Evolutionary conservation across 345 rosid species (phyloP).

Genomic region (Eucalyptus regnans): DNA sequence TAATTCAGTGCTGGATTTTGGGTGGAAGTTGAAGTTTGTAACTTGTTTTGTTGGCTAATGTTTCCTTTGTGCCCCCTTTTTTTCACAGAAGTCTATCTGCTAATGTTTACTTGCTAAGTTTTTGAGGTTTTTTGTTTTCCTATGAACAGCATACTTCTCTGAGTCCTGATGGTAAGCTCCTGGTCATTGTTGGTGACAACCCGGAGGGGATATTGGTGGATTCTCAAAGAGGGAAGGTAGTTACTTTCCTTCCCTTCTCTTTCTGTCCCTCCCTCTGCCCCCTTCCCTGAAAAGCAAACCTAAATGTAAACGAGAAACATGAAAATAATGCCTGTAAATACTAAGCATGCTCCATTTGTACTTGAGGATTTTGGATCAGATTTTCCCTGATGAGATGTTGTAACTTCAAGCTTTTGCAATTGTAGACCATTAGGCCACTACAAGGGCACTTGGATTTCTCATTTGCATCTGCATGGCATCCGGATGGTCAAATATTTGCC

Average conservation of each 20-base stretch:
- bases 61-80: not conserved
- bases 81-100: not conserved
- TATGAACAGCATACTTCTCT: conserved; percentile 30
- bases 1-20: not conserved
- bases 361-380: not conserved
- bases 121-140: not conserved
- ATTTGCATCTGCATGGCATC: conserved; percentile 64
- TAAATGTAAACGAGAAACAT: not conserved
- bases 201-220: conserved; percentile 34
- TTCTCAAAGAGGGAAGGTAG: conserved; percentile 38
- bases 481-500: conserved; percentile 40
- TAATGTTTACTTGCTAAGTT: not conserved
- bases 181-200: conserved; percentile 41
- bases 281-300: not conserved
- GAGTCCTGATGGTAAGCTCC: conserved; percentile 41
- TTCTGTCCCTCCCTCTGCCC: not conserved
- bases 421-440: conserved; percentile 27
- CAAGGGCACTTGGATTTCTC: conserved; percentile 49
- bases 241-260: not conserved
- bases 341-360: not conserved
- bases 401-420: not conserved
- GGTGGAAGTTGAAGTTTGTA: not conserved
- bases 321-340: not conserved
- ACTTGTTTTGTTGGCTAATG: not conserved
- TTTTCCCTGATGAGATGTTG: not conserved